Conservation (phyloP, 768 basidiomycete genomes). For the Panaeolus cyanescens region DNA sequence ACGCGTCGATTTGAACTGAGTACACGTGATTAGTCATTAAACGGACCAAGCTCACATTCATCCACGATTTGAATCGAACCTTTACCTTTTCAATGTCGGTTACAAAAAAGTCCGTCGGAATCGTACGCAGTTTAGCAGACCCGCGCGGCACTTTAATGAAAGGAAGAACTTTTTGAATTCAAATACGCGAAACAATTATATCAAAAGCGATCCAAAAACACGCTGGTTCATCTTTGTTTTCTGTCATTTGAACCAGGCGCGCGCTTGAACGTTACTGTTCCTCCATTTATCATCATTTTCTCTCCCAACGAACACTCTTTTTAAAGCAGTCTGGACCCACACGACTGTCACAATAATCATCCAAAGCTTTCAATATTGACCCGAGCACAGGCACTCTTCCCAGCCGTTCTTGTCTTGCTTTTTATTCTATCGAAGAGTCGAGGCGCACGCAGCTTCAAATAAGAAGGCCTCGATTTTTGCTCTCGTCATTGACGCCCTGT, state of each 20-base stretch:
- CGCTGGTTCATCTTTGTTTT: too few relatives aligned
- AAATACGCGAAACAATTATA: not conserved
- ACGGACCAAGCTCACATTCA: too few relatives aligned
- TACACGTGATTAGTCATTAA: not conserved
- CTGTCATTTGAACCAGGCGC: too few relatives aligned
- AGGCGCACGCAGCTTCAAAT: too few relatives aligned
- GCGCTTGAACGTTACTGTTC: too few relatives aligned
- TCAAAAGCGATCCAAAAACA: not conserved
- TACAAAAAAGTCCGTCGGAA: too few relatives aligned
- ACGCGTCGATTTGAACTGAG: slow-evolving; percentile 1
- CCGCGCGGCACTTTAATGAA: not conserved
- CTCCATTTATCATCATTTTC: too few relatives aligned
- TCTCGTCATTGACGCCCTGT: not conserved
- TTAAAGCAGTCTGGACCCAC: not conserved
- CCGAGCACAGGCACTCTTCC: not conserved
- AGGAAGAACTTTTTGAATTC: not conserved
- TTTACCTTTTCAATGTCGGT: too few relatives aligned
- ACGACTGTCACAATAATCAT: not conserved
- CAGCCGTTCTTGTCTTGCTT: not conserved
- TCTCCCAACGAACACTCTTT: too few relatives aligned
- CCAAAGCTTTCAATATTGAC: not conserved
- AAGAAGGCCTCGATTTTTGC: not conserved
- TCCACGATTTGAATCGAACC: too few relatives aligned
- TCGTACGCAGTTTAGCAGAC: not conserved
- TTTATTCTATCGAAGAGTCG: too few relatives aligned